Evolutionary conservation across 164 flowering plant species (phyloP), one percentile per base, ranked within the genome.

Genomic region (Dillenia suffruticosa): DNA sequence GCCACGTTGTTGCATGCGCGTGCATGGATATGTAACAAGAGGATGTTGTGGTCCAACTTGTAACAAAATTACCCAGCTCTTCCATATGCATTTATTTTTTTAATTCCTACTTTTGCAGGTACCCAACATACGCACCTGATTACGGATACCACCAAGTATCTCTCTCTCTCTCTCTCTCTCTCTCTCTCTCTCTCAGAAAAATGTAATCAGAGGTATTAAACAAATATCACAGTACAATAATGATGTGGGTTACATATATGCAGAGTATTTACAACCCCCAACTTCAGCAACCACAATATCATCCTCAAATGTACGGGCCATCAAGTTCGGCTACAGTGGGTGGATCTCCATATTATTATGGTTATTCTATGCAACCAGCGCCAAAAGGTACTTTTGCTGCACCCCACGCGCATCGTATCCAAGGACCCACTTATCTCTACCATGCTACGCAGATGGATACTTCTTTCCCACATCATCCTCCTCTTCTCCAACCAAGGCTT

Each of bases 111-210:
- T n/a, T 67, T 62, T 61, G 63, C 86, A 85, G 90, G 72, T 85
- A 85, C 66, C 64, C 79, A 49, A 58, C 81, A 6, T 85, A 81
- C 65, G 64, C 79, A 51, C 77, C 79, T 48, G 83, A 80, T 46
- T 83, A 79, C 72, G 84, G 83, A 22, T 83, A 85, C 76, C 84
- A 74, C 44, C 87, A 80, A 68, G 88, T 84, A 12, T 76, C 74
- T 66, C 40, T 63, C 56, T 69, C 48, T 51, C 57, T 69, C 12
- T 76, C 74, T 66, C 40, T 63, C 56, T 69, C 48, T 51, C 57
- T 69, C 12, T 19, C 40, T 32, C 40, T 32, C 40, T 32, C 6
- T 32, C 40, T 32, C 40, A 2, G 40, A 26, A 32, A 32, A 5
- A 32, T 32, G 40, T 32, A 32, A 32, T 32, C 40, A 32, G 40